Base-by-base conservation (phyloP, 2,329 filamentous ascomycete species). In the Colletotrichum acutatum region DNA sequence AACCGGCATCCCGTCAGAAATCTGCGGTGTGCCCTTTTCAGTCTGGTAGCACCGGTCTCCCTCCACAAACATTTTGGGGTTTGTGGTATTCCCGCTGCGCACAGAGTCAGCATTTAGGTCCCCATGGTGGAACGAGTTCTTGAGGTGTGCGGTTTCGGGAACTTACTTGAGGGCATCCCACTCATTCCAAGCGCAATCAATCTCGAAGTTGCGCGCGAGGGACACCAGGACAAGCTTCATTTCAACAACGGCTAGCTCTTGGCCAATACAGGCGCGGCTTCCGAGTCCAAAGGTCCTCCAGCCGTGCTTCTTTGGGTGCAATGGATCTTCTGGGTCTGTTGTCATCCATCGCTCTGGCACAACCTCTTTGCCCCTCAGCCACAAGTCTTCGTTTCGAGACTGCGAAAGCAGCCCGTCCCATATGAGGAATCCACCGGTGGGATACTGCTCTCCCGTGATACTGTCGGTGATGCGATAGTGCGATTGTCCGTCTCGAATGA, bases 201-300 rank as follows among this genome's bases (percentile, higher is more conserved):
- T 85, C 37, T 90, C 88, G 53, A 90, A 88, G 16, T 83, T 82
- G 34, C 88, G 77, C 1, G 86, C 77, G 1, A 85, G 83, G 75
- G 90, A 79, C 3, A 87, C 84, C 16, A 89, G 76, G 4, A 87
- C 84, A 37, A 88, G 79, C 66, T 85, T 85, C 19, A 87, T 80
- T 78, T 90, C 88, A 22, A 87, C 82, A 79, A 88, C 84, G 3
- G 87, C 89, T 34, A 91, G 80, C 75, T 88, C 85, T 79, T 89
- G 85, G 0, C 89, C 89, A 32, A 90, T 85, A 74, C 89, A 91
- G 32, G 85, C 87, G 11, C 89, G 78, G 4, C 85, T 84, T 0
- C 88, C 88, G 53, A 85, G 81, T 53, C 86, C 86, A 76, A 91
- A 91, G 1, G 87, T 83, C 12, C 86, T 80, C 83, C 84, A 90